Base-by-base conservation (phyloP, 441 rosid genomes). In the Pelargonium cotyledonis region DNA sequence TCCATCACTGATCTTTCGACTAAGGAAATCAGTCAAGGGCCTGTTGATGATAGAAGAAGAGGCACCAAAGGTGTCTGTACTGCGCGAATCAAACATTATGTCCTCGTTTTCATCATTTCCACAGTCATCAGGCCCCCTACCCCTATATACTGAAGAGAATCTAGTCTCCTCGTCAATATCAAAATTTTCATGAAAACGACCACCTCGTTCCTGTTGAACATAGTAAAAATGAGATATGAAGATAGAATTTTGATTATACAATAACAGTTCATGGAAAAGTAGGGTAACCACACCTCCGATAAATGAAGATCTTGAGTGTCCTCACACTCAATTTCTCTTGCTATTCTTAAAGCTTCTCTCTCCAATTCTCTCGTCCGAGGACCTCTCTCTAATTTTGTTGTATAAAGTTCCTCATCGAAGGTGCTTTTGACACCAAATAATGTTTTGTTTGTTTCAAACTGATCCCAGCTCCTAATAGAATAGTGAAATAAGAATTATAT, bases 291-390 rank as follows among this genome's bases (percentile, higher is more conserved):
- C 72, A 88, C 97, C 92, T 95, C 98, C 38, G 96, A 94, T 73
- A 89, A 78, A 81, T 92, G 99, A 85, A 84, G 90, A 78, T 95
- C 98, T 64, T 77, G 77, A 18, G 98, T 92, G 14, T 81, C 92
- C 78, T 95, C 98, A 40, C 94, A 88, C 89, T 86, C 96, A 69
- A 95, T 92, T 86, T 92, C 99, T 80, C 81, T 84, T 8, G 99
- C 98, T 70, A 95, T 87, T 74, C 95, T 88, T 68, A 14, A 60
- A 68, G 99, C 98, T 83, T 88, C 81, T 82, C 75, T 88, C 84
- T 92, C 98, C 83, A 80, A 69, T 60, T 88, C 87, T 77, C 78
- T 85, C 78, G 18, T 83, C 68, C 47, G 80, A 68, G 90, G 84
- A 75, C 92, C 95, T 86, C 73, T 90, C 75, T 86, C 81, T 67